These are phyloP conservation scores for Raphanus hybrid DNA, from an alignment of 441 rosid species.

Conservation along the genomic window DNA sequence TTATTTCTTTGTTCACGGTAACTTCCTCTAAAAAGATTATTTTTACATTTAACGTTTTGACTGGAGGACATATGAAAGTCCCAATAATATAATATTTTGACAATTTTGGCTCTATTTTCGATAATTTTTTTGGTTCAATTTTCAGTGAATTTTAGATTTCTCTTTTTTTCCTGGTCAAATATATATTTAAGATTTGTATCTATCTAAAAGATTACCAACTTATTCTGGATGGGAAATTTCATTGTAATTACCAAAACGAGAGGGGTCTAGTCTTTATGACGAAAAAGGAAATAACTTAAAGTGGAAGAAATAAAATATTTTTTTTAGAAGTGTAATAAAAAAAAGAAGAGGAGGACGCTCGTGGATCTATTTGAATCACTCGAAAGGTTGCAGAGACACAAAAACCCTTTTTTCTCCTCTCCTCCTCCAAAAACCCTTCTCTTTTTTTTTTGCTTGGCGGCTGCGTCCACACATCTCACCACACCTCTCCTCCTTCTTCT, in stretches of 20 bases:
- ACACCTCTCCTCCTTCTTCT: too few relatives aligned
- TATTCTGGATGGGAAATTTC: neutral
- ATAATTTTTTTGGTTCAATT: too few relatives aligned
- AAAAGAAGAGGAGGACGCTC: constrained; percentile 1
- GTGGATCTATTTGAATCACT: constrained; percentile 78
- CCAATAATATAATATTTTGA: neutral
- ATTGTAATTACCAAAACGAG: constrained; percentile 11
- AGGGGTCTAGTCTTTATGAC: constrained; percentile 10
- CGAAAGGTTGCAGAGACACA: constrained; percentile 27
- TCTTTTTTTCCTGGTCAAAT: neutral
- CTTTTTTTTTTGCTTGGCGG: constrained; percentile 55
- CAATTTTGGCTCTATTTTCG: too few relatives aligned
- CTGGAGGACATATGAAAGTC: neutral
- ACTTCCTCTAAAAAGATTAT: neutral
- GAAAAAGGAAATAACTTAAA: constrained; percentile 30
- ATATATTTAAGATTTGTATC: neutral
- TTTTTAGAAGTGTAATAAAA: neutral
- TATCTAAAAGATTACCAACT: constrained; percentile 3
- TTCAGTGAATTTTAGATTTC: too few relatives aligned
- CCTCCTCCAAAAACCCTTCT: constrained; percentile 27
- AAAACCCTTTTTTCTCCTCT: constrained; percentile 43
- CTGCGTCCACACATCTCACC: constrained; percentile 46
- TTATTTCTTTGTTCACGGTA: neutral
- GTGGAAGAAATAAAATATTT: neutral
- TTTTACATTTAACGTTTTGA: neutral